Evolutionary conservation across 108 stramenopile genomes (phyloP), one percentile per base, ranked within the genome.

Genomic region (Fistulifera pelliculosa): DNA sequence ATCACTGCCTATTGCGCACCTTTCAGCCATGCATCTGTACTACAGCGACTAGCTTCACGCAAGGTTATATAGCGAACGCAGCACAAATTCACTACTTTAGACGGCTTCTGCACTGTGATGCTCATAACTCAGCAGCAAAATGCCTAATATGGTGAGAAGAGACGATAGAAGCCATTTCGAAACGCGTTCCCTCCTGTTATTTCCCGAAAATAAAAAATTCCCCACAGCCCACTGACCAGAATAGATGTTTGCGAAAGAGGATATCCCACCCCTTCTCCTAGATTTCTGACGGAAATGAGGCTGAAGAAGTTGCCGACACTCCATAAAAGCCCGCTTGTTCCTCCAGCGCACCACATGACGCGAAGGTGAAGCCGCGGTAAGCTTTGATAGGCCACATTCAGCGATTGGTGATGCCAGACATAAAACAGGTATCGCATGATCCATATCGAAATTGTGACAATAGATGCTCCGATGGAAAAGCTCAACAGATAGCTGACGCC

Each of bases 221-320:
- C 70, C 64, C 64, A 71, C 2, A 71, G 41, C 1, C 70, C 70
- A 18, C 38, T 41, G 1, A 65, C 48, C 27, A 60, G 24, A 2
- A 60, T 60, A 6, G 47, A 31, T 3, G 58, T 60, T 49, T 60
- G 58, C 1, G 22, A 11, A 16, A 60, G 11, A 19, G 58, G 47
- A 49, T 60, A 60, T 16, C 58, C 58, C 1, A 60, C 58, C 17
- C 58, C 85, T 64, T 91, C 69, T 0, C 85, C 90, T 15, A 91
- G 61, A 54, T 68, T 60, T 44, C 77, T 58, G n/a, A 86, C 79
- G 24, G 79, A 66, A 6, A 87, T 18, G 16, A 87, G 83, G 19
- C 81, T 75, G 41, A 63, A 71, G 27, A 87, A 62, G 54, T 91
- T 91, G 2, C 90, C 90, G 7, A 85, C 65, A 25, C 69, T 69